Evolutionary conservation across 768 basidiomycete genomes (phyloP), one percentile per base, ranked within the genome.

Genomic region (Crucibulum laeve): DNA sequence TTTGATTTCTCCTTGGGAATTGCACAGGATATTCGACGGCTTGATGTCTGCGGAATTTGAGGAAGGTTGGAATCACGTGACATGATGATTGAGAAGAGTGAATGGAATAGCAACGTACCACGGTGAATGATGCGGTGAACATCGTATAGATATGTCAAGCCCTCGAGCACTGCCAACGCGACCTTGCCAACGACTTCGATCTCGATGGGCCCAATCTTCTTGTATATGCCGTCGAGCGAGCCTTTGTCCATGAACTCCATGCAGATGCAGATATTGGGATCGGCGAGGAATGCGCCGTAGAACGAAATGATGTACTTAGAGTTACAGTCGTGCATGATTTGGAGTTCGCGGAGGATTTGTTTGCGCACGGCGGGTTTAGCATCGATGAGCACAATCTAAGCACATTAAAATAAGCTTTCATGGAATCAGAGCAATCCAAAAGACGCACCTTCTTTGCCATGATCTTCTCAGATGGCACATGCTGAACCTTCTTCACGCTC

Each of bases 261-360:
- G 68, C 93, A 98, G 41, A 97, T 95, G 64, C 96, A 96, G 59
- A 99, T 95, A 57, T 98, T 97, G 10, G 95, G 95, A 64, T 99
- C 96, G 2, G 88, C 83, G 24, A 98, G 73, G 68, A 92, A 99
- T 41, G 96, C 96, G 48, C 96, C 96, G 60, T 87, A 94, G 71
- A 97, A 99, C 0, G 90, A 93, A 55, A 99, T 88, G 61, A 99
- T 99, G 63, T 92, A 90, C 43, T 77, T 79, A 5, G 91, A 94
- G 52, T 86, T 76, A 67, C 95, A 98, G 65, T 96, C 89, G 63
- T 97, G 91, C 95, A 98, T 95, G 71, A 99, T 98, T 56, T 97
- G 95, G 52, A 99, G 72, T 61, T 99, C 96, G 40, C 96, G 85
- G 26, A 98, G 73, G 56, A 99, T 98, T 69, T 99, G 96, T 62